Conservation (phyloP, 108 stramenopile species). For the Nitzschia sp. region DNA sequence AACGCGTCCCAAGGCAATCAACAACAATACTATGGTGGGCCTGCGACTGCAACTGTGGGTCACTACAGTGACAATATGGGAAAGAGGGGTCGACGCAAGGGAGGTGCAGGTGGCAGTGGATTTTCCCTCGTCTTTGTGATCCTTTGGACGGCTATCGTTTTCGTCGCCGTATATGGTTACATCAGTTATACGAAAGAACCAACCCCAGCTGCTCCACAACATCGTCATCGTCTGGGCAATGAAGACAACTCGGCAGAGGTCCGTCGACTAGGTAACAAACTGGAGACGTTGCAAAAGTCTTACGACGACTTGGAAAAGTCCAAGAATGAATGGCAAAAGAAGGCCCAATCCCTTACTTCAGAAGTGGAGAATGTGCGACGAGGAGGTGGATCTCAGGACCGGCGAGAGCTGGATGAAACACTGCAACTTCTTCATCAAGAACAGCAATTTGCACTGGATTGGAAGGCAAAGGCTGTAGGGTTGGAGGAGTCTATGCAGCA, state of each 20-base stretch:
- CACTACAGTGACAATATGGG: not conserved
- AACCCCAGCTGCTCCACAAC: too few relatives aligned
- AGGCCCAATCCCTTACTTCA: too few relatives aligned
- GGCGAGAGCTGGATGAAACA: not conserved
- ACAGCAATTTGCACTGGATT: not conserved
- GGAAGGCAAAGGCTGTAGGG: not conserved
- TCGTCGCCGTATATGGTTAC: not conserved
- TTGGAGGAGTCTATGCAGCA: not conserved
- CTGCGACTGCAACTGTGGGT: not conserved
- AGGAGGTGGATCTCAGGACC: not conserved
- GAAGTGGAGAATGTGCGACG: too few relatives aligned
- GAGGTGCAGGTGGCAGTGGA: not conserved
- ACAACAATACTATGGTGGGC: not conserved
- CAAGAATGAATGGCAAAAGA: too few relatives aligned
- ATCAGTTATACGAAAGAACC: not conserved
- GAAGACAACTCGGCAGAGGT: too few relatives aligned
- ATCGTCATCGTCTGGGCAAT: too few relatives aligned
- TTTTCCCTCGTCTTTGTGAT: not conserved
- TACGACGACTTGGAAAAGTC: too few relatives aligned
- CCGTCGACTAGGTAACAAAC: too few relatives aligned
- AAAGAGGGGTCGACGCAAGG: not conserved
- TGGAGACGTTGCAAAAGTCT: too few relatives aligned
- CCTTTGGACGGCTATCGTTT: not conserved
- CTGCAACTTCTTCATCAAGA: not conserved
- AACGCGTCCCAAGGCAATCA: not conserved